phyloP scores from a whole-genome alignment of 805 yeast species.

The Nakazawaea siamensis region DNA sequence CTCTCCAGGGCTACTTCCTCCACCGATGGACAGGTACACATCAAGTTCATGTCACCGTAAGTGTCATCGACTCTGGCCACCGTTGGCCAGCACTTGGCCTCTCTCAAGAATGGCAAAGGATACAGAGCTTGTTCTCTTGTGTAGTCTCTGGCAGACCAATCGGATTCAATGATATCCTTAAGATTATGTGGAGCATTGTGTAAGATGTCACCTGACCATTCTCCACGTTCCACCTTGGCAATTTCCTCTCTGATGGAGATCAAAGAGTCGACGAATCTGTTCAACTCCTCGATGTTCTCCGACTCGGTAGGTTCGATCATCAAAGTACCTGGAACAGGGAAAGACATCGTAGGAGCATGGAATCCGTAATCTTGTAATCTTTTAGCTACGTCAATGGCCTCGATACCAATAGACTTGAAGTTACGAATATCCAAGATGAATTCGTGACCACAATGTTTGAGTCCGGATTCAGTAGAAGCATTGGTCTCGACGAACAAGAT shows the following conservation, averaged over 20 bases:
- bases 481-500: conserved; percentile 62
- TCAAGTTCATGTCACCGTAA: conserved; percentile 84
- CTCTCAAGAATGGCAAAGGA: conserved; percentile 69
- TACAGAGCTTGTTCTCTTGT: conserved; percentile 90
- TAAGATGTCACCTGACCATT: conserved; percentile 58
- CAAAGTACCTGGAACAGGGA: conserved; percentile 95
- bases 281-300: conserved; percentile 80
- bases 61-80: conserved; percentile 92
- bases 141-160: conserved; percentile 84
- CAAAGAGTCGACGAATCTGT: conserved; percentile 84
- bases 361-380: conserved; percentile 96
- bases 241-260: conserved; percentile 80
- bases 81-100: conserved; percentile 89
- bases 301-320: conserved; percentile 99
- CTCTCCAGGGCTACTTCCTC: conserved; percentile 53
- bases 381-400: conserved; percentile 95
- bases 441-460: conserved; percentile 91
- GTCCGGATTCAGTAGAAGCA: conserved; percentile 31
- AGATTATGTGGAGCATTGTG: conserved; percentile 92
- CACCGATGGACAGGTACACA: conserved; percentile 89
- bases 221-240: conserved; percentile 57
- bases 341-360: conserved; percentile 98
- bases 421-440: conserved; percentile 88
- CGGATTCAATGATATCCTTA: conserved; percentile 62
- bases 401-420: conserved; percentile 72